phyloP scores from a whole-genome alignment of 768 basidiomycete genomes.

The Mycena chlorophos region DNA sequence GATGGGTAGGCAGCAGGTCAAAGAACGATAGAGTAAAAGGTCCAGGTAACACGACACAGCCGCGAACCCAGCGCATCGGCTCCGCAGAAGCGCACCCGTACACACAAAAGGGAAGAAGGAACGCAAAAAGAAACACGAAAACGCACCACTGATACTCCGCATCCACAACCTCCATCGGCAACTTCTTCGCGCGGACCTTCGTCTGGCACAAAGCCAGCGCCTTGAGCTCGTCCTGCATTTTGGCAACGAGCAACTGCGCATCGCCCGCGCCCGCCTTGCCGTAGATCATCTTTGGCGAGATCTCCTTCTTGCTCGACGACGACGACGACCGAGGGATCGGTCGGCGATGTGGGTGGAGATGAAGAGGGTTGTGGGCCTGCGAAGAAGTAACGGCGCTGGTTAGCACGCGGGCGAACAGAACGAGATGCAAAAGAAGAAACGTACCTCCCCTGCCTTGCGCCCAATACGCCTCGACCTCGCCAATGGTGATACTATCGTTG shows the following conservation, averaged over 20 bases:
- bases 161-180: slow-evolving; percentile 98
- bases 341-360: slow-evolving; percentile 32
- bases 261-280: slow-evolving; percentile 83
- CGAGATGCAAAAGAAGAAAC: background rate
- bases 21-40: no score
- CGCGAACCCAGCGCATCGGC: no score
- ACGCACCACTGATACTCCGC: slow-evolving; percentile 99
- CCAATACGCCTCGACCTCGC: slow-evolving; percentile 87
- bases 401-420: slow-evolving; percentile 26
- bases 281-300: slow-evolving; percentile 96
- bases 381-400: slow-evolving; percentile 23
- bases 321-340: slow-evolving; percentile 24
- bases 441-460: slow-evolving; percentile 41
- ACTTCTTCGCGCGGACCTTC: slow-evolving; percentile 89
- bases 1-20: no score
- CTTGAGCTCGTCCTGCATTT: slow-evolving; percentile 88
- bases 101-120: no score
- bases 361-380: slow-evolving; percentile 10
- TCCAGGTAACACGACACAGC: no score
- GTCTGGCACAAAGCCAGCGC: slow-evolving; percentile 88
- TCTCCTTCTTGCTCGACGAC: slow-evolving; percentile 75
- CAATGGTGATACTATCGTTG: slow-evolving; percentile 86
- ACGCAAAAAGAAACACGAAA: no score
- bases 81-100: no score
- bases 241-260: slow-evolving; percentile 78